Percentiles rank a stretch among this genome's conserved stretches.
Conservation (phyloP, 441 rosid species). For the Flueggea neowawraea region DNA sequence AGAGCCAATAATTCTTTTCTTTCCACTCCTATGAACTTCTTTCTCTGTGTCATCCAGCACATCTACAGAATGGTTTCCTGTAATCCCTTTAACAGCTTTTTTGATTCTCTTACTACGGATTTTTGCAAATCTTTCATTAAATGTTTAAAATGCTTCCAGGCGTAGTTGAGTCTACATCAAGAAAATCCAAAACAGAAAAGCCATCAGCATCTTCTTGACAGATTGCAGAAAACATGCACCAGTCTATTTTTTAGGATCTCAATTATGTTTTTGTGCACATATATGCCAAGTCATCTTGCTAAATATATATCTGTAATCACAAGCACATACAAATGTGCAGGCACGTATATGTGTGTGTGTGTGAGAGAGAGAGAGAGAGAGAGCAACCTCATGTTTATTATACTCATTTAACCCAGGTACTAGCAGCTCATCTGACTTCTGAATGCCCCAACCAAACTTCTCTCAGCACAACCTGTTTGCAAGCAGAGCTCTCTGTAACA, state of each 20-base stretch:
- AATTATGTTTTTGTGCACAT: not conserved
- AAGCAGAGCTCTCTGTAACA: not conserved
- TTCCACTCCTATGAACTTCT: conserved; percentile 38
- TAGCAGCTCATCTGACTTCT: conserved; percentile 82
- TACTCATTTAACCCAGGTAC: conserved; percentile 91
- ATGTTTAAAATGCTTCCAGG: conserved; percentile 93
- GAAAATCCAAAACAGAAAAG: conserved; percentile 19
- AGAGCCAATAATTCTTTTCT: conserved; percentile 28
- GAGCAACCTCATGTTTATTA: conserved; percentile 79
- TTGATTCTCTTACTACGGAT: conserved; percentile 91
- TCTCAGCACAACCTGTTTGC: conserved; percentile 92
- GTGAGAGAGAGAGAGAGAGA: conserved; percentile 4
- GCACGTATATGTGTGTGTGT: not conserved
- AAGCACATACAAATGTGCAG: not conserved
- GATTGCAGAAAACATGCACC: not conserved
- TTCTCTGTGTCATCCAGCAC: conserved; percentile 36
- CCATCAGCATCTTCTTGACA: conserved; percentile 18
- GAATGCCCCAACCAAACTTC: conserved; percentile 82
- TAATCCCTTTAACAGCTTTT: conserved; percentile 88
- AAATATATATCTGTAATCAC: not conserved
- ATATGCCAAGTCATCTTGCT: not conserved
- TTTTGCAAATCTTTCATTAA: conserved; percentile 95
- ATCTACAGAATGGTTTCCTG: conserved; percentile 45
- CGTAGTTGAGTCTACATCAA: conserved; percentile 84
- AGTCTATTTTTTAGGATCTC: not conserved